Base-by-base conservation (phyloP, 768 basidiomycete species). In the Albatrellus ellisii region DNA sequence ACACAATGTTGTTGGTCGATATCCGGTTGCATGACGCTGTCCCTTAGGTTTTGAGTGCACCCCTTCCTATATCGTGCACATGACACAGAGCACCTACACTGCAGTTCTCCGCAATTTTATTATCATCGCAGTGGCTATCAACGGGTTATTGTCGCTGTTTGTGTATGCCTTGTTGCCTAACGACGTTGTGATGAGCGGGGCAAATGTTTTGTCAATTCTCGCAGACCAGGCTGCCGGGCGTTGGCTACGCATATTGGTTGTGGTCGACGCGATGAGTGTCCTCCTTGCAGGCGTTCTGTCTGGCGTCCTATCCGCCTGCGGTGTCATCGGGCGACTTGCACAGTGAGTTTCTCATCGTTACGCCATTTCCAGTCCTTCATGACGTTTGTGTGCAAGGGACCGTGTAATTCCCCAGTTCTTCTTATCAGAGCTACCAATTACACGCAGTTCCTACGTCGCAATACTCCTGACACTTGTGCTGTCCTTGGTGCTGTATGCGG, bases 281-380 rank as follows among this genome's bases (percentile, higher is more conserved):
- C 47, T 51, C 6, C 41, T 51, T 7, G 49, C 47, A 15, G 49
- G 49, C 5, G 42, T 51, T 12, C 36, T 51, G 43, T 48, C 49
- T 6, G 49, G 49, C 10, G 42, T 44, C 1, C 42, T 51, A 37
- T 46, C 49, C 14, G 41, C 44, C 7, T 36, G 40, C 26, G 36
- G 43, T n/a, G 32, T 51, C 18, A 41, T 51, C n/a, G 47, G 49
- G 14, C 44, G 47, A 14, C 42, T 51, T 33, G 38, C 49, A 22
- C 37, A 35, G 49, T 49, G 18, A 29, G 47, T 5, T 15, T 0
- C 3, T 21, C 17, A 21, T 36, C 21, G 6, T 11, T 7, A 2
- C 14, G 21, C 12, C 15, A 12, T 15, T 4, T 1, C 25, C 12
- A 39, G 2, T 27, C 43, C 21, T 41, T 41, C 15, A 34, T 8